A percentile compares a stretch with the other conserved stretches of the same genome.
Conservation (phyloP, 768 basidiomycete genomes). For the Lactifluus rugatus region DNA sequence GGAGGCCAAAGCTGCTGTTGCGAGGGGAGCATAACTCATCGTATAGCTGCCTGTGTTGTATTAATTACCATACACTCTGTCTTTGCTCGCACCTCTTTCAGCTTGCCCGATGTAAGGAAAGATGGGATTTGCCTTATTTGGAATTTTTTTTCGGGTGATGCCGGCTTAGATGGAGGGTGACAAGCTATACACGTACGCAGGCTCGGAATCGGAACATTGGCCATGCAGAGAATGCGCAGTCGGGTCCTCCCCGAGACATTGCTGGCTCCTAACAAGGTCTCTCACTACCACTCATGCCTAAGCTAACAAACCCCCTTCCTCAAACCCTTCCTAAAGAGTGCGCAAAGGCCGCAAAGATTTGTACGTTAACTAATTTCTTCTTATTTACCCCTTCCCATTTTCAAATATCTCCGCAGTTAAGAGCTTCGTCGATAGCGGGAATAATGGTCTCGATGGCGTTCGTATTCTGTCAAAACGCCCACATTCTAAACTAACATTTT, state of each 20-base stretch:
- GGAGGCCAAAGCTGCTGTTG: constrained; percentile 60
- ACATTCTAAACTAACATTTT: neutral
- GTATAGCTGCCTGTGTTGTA: constrained; percentile 14
- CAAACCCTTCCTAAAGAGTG: constrained; percentile 74
- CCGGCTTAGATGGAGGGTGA: too few relatives aligned
- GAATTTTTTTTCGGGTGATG: too few relatives aligned
- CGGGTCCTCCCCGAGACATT: too few relatives aligned
- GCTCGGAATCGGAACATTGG: too few relatives aligned
- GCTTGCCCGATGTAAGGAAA: too few relatives aligned
- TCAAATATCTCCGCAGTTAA: constrained; percentile 41
- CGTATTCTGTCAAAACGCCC: constrained; percentile 17
- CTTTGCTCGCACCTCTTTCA: neutral
- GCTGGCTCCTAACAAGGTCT: neutral
- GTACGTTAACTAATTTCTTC: constrained; percentile 33
- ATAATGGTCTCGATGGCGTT: constrained; percentile 79
- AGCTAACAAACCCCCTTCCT: constrained; percentile 41
- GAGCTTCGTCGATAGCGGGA: constrained; percentile 71
- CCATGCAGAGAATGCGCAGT: too few relatives aligned
- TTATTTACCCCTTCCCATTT: neutral
- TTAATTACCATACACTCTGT: constrained; percentile 11
- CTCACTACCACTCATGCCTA: constrained; percentile 16
- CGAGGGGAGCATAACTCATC: constrained; percentile 11
- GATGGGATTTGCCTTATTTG: too few relatives aligned
- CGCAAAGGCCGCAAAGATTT: constrained; percentile 78
- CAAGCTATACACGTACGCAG: too few relatives aligned